A percentile compares a stretch with the other conserved stretches of the same genome.
These are phyloP conservation scores for Fusarium equiseti DNA, from an alignment of 2,329 filamentous ascomycete species.

Conservation along the genomic window DNA sequence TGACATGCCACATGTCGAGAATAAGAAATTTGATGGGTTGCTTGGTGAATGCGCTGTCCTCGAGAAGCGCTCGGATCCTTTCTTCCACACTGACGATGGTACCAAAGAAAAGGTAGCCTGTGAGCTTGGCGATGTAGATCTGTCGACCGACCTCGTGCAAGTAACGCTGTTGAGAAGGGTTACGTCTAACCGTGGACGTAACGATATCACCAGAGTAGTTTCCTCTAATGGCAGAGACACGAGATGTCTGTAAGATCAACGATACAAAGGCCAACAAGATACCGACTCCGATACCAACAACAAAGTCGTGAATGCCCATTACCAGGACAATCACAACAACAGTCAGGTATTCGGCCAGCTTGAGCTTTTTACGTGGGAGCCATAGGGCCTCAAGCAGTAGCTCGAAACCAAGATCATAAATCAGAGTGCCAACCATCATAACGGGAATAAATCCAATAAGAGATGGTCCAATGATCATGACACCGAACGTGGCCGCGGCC, in stretches of 20 bases:
- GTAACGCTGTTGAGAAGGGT: constrained; percentile 89
- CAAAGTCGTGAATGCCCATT: constrained; percentile 98
- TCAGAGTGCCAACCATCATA: constrained; percentile 95
- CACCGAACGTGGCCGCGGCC: constrained; percentile 80
- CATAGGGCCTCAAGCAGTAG: constrained; percentile 89
- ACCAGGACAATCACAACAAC: constrained; percentile 90
- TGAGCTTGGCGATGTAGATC: constrained; percentile 90
- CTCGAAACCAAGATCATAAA: constrained; percentile 95
- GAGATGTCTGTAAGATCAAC: constrained; percentile 90
- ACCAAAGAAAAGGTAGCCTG: constrained; percentile 97
- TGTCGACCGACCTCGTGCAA: constrained; percentile 87
- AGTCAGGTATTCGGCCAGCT: constrained; percentile 88
- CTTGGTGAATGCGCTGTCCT: constrained; percentile 81
- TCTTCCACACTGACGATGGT: constrained; percentile 97
- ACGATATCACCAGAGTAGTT: constrained; percentile 92
- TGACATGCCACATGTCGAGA: constrained; percentile 89
- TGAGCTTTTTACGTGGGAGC: constrained; percentile 88
- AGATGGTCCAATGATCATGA: constrained; percentile 86
- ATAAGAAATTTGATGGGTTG: constrained; percentile 90
- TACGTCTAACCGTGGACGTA: constrained; percentile 90
- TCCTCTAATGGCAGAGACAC: constrained; percentile 87
- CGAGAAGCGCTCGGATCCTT: constrained; percentile 83
- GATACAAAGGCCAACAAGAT: constrained; percentile 92
- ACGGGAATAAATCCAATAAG: constrained; percentile 95
- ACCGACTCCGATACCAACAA: constrained; percentile 90